phyloP scores from a whole-genome alignment of 2,329 filamentous ascomycete species.

The Rugonectria rugulosa region DNA sequence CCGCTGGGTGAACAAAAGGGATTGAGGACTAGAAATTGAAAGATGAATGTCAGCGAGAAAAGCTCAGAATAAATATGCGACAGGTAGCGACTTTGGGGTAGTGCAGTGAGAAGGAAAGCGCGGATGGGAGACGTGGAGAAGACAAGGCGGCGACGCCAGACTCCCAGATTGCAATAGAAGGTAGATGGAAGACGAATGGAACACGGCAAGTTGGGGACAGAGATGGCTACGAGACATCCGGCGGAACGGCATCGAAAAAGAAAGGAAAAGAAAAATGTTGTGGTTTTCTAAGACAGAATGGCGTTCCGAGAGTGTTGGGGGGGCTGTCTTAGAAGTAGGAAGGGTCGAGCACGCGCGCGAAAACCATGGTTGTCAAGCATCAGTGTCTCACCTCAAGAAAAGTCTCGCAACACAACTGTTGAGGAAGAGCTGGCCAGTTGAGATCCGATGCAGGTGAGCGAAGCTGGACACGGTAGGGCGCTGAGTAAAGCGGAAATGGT shows the following conservation, averaged over 20 bases:
- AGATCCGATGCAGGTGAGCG: constrained; percentile 32
- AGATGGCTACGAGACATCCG: constrained; percentile 21
- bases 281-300: constrained; percentile 21
- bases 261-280: constrained; percentile 20
- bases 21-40: constrained; percentile 29
- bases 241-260: constrained; percentile 27
- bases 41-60: constrained; percentile 12
- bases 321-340: constrained; percentile 26
- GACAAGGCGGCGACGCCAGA: too few species aligned
- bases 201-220: constrained; percentile 10
- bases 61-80: neutral
- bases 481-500: too few species aligned
- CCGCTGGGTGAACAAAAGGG: constrained; percentile 26
- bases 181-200: constrained; percentile 23
- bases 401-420: constrained; percentile 26
- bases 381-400: constrained; percentile 34
- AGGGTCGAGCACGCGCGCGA: constrained; percentile 32
- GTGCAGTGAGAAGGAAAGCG: constrained; percentile 4
- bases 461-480: constrained; percentile 30
- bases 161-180: constrained; percentile 22
- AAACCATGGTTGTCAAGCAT: constrained; percentile 36
- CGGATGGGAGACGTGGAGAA: constrained; percentile 8
- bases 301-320: constrained; percentile 21
- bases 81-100: neutral
- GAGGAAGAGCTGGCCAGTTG: constrained; percentile 34